Conservation (phyloP, 805 yeast species). For the Candida pini region DNA sequence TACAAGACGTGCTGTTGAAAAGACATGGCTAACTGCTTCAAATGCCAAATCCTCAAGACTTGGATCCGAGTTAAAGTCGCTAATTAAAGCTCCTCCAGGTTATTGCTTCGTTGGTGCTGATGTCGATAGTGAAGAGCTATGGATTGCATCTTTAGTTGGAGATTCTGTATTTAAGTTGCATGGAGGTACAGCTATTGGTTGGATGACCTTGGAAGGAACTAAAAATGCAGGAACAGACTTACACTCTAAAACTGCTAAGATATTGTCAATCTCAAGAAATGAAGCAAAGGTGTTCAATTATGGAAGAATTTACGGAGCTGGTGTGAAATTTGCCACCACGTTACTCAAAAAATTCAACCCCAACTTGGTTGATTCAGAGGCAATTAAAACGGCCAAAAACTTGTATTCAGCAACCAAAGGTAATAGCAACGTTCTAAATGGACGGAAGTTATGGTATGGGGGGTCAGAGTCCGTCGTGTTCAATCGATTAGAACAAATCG, state of each 20-base stretch:
- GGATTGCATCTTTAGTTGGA: slow-evolving; percentile 96
- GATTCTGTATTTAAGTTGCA: slow-evolving; percentile 85
- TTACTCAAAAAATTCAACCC: slow-evolving; percentile 81
- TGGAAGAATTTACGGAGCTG: slow-evolving; percentile 98
- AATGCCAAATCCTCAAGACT: slow-evolving; percentile 81
- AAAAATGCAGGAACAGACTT: slow-evolving; percentile 88
- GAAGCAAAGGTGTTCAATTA: slow-evolving; percentile 95
- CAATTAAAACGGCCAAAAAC: slow-evolving; percentile 54
- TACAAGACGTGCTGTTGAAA: slow-evolving; percentile 93
- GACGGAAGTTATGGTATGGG: slow-evolving; percentile 56
- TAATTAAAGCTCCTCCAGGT: slow-evolving; percentile 81
- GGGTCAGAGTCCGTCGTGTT: slow-evolving; percentile 93
- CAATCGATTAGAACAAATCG: slow-evolving; percentile 82
- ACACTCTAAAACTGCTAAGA: slow-evolving; percentile 89
- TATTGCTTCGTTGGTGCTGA: slow-evolving; percentile 96
- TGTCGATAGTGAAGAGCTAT: slow-evolving; percentile 95
- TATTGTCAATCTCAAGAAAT: slow-evolving; percentile 81
- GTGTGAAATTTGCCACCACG: slow-evolving; percentile 83
- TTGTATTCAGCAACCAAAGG: slow-evolving; percentile 88
- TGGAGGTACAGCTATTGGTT: slow-evolving; percentile 95
- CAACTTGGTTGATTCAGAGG: slow-evolving; percentile 56
- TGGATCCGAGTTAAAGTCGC: slow-evolving; percentile 90
- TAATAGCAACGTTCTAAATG: slow-evolving; percentile 25
- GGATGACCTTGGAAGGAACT: slow-evolving; percentile 99
- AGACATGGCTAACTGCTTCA: slow-evolving; percentile 96